Conservation (phyloP, 2,329 filamentous ascomycete genomes). For the Bipolaris bicolor region DNA sequence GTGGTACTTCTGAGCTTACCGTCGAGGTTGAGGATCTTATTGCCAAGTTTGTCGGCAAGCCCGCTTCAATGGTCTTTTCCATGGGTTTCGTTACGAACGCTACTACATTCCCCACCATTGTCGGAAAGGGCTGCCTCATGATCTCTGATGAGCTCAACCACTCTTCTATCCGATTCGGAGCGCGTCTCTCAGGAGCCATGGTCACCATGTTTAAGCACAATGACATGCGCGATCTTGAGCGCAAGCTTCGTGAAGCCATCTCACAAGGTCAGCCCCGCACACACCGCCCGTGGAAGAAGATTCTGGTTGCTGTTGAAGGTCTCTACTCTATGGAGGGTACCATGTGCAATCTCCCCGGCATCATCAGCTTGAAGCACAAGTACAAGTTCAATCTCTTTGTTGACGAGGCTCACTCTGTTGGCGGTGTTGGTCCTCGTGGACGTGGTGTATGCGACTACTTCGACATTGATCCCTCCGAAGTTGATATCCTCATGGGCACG, state of each 20-base stretch:
- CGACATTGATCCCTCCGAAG: constrained; percentile 80
- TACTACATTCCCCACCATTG: constrained; percentile 87
- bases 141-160: constrained; percentile 98
- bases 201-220: constrained; percentile 99
- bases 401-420: constrained; percentile 95
- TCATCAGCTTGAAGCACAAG: constrained; percentile 85
- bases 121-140: constrained; percentile 90
- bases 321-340: constrained; percentile 99
- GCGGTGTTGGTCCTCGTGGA: constrained; percentile 85
- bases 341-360: constrained; percentile 94
- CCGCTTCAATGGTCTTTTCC: constrained; percentile 93
- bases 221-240: constrained; percentile 87
- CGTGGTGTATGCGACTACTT: constrained; percentile 98
- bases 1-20: constrained; percentile 85
- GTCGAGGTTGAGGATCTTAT: constrained; percentile 88
- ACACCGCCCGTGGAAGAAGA: constrained; percentile 99
- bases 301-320: constrained; percentile 92
- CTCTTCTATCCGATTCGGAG: constrained; percentile 93
- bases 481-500: constrained; percentile 98
- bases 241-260: constrained; percentile 85
- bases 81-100: constrained; percentile 99
- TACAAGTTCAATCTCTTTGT: constrained; percentile 98
- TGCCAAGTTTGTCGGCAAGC: constrained; percentile 91
- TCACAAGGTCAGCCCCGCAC: constrained; percentile 96
- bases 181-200: constrained; percentile 90